These are phyloP conservation scores for Boletus smithii DNA, from an alignment of 1,284 basidiomycete species.

Conservation along the genomic window DNA sequence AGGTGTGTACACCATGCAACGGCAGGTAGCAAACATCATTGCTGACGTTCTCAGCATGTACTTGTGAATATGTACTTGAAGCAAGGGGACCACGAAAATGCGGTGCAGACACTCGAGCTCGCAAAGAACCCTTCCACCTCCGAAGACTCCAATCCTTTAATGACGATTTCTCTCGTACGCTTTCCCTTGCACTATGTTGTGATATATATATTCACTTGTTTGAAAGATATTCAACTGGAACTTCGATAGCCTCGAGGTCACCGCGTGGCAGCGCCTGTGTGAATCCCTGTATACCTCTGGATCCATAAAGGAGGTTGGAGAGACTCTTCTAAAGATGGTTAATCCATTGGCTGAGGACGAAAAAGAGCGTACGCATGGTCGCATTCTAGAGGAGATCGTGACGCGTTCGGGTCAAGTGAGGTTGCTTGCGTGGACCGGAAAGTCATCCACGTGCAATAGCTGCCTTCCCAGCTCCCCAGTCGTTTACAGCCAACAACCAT, in stretches of 20 bases:
- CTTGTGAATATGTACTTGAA: constrained; percentile 7
- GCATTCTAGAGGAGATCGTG: neutral
- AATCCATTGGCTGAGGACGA: neutral
- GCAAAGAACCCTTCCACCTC: neutral
- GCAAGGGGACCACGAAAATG: constrained; percentile 4
- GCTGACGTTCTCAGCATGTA: neutral
- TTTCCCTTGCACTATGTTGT: neutral
- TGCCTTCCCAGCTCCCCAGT: constrained; percentile 1
- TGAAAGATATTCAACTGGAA: constrained; percentile 3
- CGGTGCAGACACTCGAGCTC: neutral
- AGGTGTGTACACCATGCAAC: neutral
- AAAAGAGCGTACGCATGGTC: neutral
- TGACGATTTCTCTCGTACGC: constrained; percentile 3
- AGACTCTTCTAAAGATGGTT: neutral
- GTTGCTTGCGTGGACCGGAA: constrained; percentile 1
- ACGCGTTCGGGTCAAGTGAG: neutral
- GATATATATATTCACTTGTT: neutral
- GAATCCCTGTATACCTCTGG: neutral
- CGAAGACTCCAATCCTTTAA: neutral
- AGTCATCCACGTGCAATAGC: neutral
- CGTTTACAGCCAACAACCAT: neutral
- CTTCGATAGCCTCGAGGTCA: neutral
- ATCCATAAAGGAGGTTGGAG: neutral
- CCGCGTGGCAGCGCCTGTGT: neutral
- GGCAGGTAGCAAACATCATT: neutral